These are phyloP conservation scores for Clitocybe nebularis DNA, from an alignment of 1,284 basidiomycete species.

Conservation along the genomic window DNA sequence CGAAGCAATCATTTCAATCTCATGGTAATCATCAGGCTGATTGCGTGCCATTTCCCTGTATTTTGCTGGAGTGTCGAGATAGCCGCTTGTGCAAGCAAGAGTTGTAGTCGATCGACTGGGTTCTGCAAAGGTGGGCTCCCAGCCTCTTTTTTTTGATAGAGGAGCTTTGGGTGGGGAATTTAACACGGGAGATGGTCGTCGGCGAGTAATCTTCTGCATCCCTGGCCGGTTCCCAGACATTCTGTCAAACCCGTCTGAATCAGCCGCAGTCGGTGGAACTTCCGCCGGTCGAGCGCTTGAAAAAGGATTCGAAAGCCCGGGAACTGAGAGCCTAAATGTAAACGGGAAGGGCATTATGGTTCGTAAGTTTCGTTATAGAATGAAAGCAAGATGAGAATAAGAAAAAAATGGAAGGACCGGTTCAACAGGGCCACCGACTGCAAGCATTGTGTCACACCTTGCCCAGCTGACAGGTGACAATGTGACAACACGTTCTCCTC, in stretches of 20 bases:
- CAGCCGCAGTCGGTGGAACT: constrained; percentile 23
- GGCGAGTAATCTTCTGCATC: constrained; percentile 16
- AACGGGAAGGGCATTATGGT: constrained; percentile 58
- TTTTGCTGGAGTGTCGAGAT: constrained; percentile 63
- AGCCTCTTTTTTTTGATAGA: constrained; percentile 58
- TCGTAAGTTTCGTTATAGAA: constrained; percentile 2
- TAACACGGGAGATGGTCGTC: constrained; percentile 25
- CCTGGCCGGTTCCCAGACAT: constrained; percentile 8
- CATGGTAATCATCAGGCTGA: constrained; percentile 28
- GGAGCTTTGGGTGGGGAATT: constrained; percentile 30
- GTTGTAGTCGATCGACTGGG: constrained; percentile 49
- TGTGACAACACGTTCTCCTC: no score
- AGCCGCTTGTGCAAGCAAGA: constrained; percentile 51
- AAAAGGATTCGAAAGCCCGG: constrained; percentile 67
- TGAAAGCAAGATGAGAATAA: background rate
- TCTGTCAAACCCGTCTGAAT: constrained; percentile 13
- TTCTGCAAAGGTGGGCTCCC: constrained; percentile 59
- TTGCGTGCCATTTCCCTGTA: constrained; percentile 48
- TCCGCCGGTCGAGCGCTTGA: constrained; percentile 21
- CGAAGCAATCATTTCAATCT: constrained; percentile 20
- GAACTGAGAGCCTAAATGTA: constrained; percentile 59
- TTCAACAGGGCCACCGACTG: background rate
- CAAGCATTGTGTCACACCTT: no score
- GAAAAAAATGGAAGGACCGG: background rate
- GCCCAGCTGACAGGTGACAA: no score